Evolutionary conservation across 2,329 filamentous ascomycete genomes (phyloP).

Genomic region (Diaporthe citrichinensis): DNA sequence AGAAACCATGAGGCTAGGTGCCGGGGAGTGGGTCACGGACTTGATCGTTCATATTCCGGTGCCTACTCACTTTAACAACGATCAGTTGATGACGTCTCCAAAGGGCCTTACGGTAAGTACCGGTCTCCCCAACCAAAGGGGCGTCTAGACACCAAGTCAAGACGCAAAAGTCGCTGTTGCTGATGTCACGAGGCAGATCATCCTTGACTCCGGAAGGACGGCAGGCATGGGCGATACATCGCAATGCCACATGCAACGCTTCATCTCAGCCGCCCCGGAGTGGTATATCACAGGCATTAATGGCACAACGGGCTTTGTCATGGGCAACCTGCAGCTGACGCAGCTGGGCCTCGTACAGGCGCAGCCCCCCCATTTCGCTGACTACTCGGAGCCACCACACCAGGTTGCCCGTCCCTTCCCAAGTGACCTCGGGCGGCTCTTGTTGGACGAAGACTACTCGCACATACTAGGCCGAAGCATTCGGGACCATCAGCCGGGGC

Average conservation of each 20-base stretch:
- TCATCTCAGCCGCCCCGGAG: background rate
- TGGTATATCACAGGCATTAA: conserved; percentile 9
- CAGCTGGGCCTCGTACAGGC: conserved; percentile 11
- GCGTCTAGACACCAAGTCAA: too few species aligned
- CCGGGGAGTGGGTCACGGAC: background rate
- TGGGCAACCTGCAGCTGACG: background rate
- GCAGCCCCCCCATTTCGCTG: background rate
- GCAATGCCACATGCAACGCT: background rate
- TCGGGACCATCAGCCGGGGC: background rate
- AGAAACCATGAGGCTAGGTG: background rate
- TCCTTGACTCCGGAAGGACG: background rate
- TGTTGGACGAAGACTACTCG: conserved; percentile 5
- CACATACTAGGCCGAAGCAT: background rate
- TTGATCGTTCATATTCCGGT: background rate
- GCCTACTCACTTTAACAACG: background rate
- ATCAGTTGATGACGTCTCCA: background rate
- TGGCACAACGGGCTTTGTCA: background rate
- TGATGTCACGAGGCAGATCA: background rate
- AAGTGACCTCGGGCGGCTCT: background rate
- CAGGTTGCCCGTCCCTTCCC: background rate
- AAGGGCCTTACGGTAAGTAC: conserved; percentile 11
- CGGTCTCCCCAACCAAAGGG: too few species aligned
- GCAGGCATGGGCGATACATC: background rate
- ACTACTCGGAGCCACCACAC: background rate
- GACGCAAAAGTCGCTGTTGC: too few species aligned